A percentile compares a stretch with the other conserved stretches of the same genome.
Conservation (phyloP, 805 yeast genomes). For the Aciculoconidium aculeatum region DNA sequence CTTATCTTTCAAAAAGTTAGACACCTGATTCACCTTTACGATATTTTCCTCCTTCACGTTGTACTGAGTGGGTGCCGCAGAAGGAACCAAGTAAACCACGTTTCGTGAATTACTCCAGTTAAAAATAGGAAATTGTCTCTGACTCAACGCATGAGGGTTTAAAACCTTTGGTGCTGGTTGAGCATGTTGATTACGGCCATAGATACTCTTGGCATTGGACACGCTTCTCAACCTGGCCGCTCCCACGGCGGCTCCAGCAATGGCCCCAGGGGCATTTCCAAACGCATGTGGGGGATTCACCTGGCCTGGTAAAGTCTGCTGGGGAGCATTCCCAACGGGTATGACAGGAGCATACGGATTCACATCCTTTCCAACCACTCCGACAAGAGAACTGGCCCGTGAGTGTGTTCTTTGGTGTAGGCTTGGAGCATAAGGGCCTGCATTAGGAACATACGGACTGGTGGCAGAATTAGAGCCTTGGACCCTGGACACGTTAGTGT, state of each 20-base stretch:
- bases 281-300: slow-evolving; percentile 6
- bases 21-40: slow-evolving; percentile 29
- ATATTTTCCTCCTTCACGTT: slow-evolving; percentile 8
- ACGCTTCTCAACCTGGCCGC: slow-evolving; percentile 18
- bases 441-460: slow-evolving; percentile 39
- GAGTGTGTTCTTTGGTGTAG: slow-evolving; percentile 31
- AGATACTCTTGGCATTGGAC: slow-evolving; percentile 17
- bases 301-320: slow-evolving; percentile 2
- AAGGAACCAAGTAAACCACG: slow-evolving; percentile 24
- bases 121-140: slow-evolving; percentile 72
- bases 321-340: slow-evolving; percentile 6
- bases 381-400: slow-evolving; percentile 35
- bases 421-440: slow-evolving; percentile 41
- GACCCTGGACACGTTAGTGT: slow-evolving; percentile 19
- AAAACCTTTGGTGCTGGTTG: slow-evolving; percentile 25
- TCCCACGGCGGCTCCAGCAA: slow-evolving; percentile 6
- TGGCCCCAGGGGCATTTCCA: slow-evolving; percentile 7
- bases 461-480: slow-evolving; percentile 17
- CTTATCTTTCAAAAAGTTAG: slow-evolving; percentile 17
- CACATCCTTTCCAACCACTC: slow-evolving; percentile 31
- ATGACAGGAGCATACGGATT: slow-evolving; percentile 38
- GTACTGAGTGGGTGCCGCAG: slow-evolving; percentile 6
- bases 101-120: slow-evolving; percentile 45
- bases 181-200: slow-evolving; percentile 7
- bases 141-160: slow-evolving; percentile 50